Conservation (phyloP, 2,329 filamentous ascomycete genomes). For the Metarhizium anisopliae region DNA sequence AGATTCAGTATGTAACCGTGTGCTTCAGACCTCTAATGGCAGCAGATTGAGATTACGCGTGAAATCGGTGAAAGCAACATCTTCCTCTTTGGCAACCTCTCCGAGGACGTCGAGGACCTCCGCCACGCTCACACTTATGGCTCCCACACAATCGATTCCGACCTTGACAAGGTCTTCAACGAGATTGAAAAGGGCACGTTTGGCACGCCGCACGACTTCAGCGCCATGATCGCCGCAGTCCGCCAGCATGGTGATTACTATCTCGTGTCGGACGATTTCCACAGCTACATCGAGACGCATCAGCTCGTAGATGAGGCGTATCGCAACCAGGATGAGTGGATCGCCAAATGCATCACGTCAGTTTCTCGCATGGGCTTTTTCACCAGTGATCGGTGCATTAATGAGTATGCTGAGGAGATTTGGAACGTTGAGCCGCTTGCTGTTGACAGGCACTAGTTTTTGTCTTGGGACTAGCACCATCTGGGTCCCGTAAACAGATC, state of each 20-base stretch:
- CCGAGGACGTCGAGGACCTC: slow-evolving; percentile 93
- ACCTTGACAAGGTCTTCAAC: slow-evolving; percentile 73
- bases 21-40: not conserved
- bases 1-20: not conserved
- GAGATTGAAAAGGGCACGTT: slow-evolving; percentile 74
- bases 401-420: slow-evolving; percentile 93
- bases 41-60: slow-evolving; percentile 84
- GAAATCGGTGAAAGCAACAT: slow-evolving; percentile 96
- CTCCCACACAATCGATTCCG: slow-evolving; percentile 65
- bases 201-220: slow-evolving; percentile 69
- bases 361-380: slow-evolving; percentile 97
- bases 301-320: slow-evolving; percentile 86
- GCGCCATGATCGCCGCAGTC: slow-evolving; percentile 75
- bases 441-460: slow-evolving; percentile 20
- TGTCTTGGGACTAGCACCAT: not conserved
- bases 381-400: slow-evolving; percentile 87
- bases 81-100: slow-evolving; percentile 93
- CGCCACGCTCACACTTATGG: slow-evolving; percentile 85
- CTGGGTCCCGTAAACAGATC: not conserved
- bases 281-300: slow-evolving; percentile 88
- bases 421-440: slow-evolving; percentile 88
- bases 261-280: slow-evolving; percentile 94
- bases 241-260: slow-evolving; percentile 95
- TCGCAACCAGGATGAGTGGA: slow-evolving; percentile 85
- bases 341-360: slow-evolving; percentile 79